Conservation (phyloP, 805 yeast species). For the Barnettozyma wickerhamii region DNA sequence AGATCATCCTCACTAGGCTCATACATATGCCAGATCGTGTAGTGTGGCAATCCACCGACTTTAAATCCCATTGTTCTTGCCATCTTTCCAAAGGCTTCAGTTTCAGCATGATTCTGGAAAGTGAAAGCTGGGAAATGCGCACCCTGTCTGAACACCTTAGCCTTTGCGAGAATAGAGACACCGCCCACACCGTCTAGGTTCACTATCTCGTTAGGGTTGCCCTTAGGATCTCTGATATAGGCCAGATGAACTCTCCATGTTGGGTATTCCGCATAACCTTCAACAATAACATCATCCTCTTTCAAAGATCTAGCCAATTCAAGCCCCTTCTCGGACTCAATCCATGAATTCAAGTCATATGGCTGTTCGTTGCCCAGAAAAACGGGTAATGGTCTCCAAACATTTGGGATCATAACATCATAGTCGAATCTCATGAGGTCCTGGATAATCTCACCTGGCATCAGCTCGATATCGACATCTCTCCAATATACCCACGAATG, state of each 20-base stretch:
- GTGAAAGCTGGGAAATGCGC: conserved; percentile 85
- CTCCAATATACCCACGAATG: conserved; percentile 94
- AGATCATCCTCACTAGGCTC: conserved; percentile 87
- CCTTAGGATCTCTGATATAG: conserved; percentile 57
- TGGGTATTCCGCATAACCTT: conserved; percentile 83
- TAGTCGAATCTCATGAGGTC: conserved; percentile 64
- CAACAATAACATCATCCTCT: conserved; percentile 85
- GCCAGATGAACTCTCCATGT: conserved; percentile 84
- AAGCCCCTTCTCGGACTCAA: conserved; percentile 76
- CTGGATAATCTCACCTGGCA: conserved; percentile 72
- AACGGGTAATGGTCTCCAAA: conserved; percentile 95
- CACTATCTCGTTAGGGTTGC: conserved; percentile 58
- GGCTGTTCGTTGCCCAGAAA: conserved; percentile 91
- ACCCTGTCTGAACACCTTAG: conserved; percentile 70
- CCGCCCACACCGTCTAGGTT: conserved; percentile 87
- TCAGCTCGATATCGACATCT: conserved; percentile 81
- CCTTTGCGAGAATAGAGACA: conserved; percentile 73
- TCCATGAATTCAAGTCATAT: conserved; percentile 95
- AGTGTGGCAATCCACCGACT: conserved; percentile 88
- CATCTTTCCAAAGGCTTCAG: conserved; percentile 85
- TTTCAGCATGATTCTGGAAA: conserved; percentile 80
- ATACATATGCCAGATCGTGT: conserved; percentile 86
- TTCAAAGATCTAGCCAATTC: conserved; percentile 58
- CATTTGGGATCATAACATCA: conserved; percentile 80
- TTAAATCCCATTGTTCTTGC: conserved; percentile 71